These are phyloP conservation scores for Neurospora sp. DNA, from an alignment of 495 filamentous ascomycete species.

Conservation along the genomic window DNA sequence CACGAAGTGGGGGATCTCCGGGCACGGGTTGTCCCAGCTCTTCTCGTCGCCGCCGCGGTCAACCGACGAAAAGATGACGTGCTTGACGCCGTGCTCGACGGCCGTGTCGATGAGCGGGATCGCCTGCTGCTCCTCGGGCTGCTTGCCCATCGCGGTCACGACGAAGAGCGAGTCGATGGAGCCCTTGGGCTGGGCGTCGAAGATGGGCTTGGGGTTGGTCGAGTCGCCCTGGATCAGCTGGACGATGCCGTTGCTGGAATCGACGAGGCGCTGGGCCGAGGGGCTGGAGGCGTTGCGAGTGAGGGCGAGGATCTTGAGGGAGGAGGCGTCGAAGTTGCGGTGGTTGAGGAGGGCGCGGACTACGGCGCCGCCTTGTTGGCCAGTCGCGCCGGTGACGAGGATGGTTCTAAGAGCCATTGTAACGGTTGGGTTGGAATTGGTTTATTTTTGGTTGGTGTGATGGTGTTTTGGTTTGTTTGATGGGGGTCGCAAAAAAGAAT, in stretches of 20 bases:
- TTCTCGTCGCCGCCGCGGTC: slow-evolving; percentile 52
- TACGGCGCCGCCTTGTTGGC: slow-evolving; percentile 58
- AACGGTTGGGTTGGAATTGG: not conserved
- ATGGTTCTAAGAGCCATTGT: slow-evolving; percentile 15
- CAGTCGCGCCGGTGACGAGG: slow-evolving; percentile 57
- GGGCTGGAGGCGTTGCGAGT: slow-evolving; percentile 50
- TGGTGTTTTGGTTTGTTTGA: not conserved
- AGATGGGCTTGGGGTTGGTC: slow-evolving; percentile 40
- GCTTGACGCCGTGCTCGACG: slow-evolving; percentile 32
- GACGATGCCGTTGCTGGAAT: slow-evolving; percentile 23
- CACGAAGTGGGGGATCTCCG: slow-evolving; percentile 52
- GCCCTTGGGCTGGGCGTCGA: slow-evolving; percentile 34
- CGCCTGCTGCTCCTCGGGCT: slow-evolving; percentile 50
- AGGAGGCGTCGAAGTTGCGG: slow-evolving; percentile 9
- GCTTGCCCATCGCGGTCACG: slow-evolving; percentile 32
- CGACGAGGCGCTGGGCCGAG: slow-evolving; percentile 41
- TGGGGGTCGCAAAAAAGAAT: not conserved
- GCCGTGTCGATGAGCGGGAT: slow-evolving; percentile 49
- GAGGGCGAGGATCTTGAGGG: slow-evolving; percentile 56
- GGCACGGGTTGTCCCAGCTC: slow-evolving; percentile 42
- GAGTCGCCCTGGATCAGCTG: slow-evolving; percentile 50
- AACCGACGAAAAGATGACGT: slow-evolving; percentile 58
- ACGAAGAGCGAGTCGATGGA: slow-evolving; percentile 40
- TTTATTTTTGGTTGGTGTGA: not conserved
- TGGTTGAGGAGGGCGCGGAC: slow-evolving; percentile 46